Base-by-base conservation (phyloP, 768 basidiomycete genomes). In the Lactarius akahatsu region DNA sequence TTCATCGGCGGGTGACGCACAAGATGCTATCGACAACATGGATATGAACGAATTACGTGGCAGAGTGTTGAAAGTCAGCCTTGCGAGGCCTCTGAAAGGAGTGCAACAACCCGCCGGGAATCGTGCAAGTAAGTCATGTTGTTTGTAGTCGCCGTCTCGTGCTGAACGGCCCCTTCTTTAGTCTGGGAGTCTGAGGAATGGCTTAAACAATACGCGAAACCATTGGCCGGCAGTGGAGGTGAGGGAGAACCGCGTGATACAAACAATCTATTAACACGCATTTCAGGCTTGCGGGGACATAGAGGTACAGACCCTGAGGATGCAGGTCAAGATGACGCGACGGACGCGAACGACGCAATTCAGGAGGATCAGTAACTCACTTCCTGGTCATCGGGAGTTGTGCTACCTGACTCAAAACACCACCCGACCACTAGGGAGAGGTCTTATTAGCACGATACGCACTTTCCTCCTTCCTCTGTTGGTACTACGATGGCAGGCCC, bases 11-110 rank as follows among this genome's bases (percentile, higher is more conserved):
- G 83, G 84, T 28, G 94, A 96, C 76, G 95, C 96, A 5, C 90
- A 92, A 74, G 96, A 98, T 75, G 96, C 96, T 34, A 96, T 98
- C 67, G 96, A 98, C 81, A 98, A 98, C 79, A 98, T 95, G 92
- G 95, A 98, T 77, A 80, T 96, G 77, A 97, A 96, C 73, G 95
- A 96, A 74, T 80, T 92, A 65, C 83, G 80, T 59, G 93, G 88
- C 59, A 85, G 84, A 66, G 88, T 90, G 60, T 77, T 92, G 68
- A 91, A 89, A 78, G 94, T 89, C 58, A 96, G 92, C 74, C 77
- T 95, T 47, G 95, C 96, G 10, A 84, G 90, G 55, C 92, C 93
- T 6, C 85, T 87, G 81, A 94, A 91, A 74, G 84, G 83, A 1
- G 81, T 86, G 40, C 76, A 86, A 55, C 86, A 89, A 71, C 71